Base-by-base conservation (phyloP, 2,329 filamentous ascomycete species). In the Coleophoma eucalyptorum region DNA sequence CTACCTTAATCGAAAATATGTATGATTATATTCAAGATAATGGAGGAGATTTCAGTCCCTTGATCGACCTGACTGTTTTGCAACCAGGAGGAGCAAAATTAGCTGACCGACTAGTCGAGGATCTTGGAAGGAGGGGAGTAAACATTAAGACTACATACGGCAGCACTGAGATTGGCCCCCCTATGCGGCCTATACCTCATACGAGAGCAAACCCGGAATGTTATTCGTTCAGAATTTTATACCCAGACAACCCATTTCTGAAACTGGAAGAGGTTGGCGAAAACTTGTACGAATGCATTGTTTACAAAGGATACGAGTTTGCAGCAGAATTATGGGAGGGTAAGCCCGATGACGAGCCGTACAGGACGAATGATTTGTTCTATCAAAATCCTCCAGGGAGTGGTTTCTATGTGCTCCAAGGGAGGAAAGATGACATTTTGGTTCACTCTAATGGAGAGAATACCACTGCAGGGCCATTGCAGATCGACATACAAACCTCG, bases 81-180 rank as follows among this genome's bases (percentile, higher is more conserved):
- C 63, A 66, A 49, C 63, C 64, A 12, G 65, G 64, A 18, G 63
- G 64, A 34, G 65, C 65, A 33, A 55, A 59, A 16, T 54, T 67
- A 1, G 59, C 62, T 18, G 52, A 60, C 8, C 57, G 48, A 4
- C 53, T 65, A 6, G 56, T 66, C 7, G 54, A 56, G 48, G 55
- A 50, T 19, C 56, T 67, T 12, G 52, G 53, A 16, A 46, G 52
- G 2, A 50, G 59, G 4, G 63, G 62, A 6, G 59, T 64, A 2
- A 67, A 67, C 46, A 60, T 66, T 43, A 67, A 67, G 46, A 64
- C 64, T 12, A 65, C 63, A 0, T 67, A 66, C 41, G 65, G 65
- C 2, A 63, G 58, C 32, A 66, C 65, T 5, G 65, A 67, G 50
- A 66, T 67, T 45, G 63, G 64, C 3, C 63, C 64, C n/a, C 60